These are phyloP conservation scores for Trametes hirsuta DNA, from an alignment of 1,284 basidiomycete species.

Conservation along the genomic window DNA sequence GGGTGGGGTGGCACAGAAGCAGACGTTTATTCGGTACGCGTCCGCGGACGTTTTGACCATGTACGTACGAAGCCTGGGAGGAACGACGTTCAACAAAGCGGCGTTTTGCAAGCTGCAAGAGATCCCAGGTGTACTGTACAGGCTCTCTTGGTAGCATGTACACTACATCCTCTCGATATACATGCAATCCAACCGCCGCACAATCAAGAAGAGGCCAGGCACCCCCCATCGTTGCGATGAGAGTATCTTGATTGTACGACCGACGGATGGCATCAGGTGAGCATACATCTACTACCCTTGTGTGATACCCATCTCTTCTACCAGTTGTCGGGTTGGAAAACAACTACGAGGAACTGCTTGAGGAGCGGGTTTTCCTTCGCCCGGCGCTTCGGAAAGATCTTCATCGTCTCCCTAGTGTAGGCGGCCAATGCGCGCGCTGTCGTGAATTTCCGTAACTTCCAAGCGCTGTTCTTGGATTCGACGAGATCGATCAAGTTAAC, in stretches of 20 bases:
- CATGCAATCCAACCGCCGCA: neutral
- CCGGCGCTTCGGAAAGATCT: slow-evolving; percentile 1
- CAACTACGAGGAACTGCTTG: slow-evolving; percentile 5
- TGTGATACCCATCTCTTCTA: neutral
- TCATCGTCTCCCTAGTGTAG: neutral
- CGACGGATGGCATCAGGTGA: neutral
- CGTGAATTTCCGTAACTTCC: neutral
- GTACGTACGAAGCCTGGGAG: too few species aligned
- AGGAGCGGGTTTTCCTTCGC: slow-evolving; percentile 10
- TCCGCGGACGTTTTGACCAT: too few species aligned
- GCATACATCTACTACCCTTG: neutral
- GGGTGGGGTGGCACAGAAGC: neutral
- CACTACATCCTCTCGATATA: neutral
- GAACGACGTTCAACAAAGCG: too few species aligned
- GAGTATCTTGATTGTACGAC: slow-evolving; percentile 1
- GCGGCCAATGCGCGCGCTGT: neutral
- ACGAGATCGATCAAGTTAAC: slow-evolving; percentile 10
- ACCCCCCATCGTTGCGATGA: neutral
- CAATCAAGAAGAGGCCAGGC: neutral
- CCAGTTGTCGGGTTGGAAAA: neutral
- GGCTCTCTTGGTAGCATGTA: neutral
- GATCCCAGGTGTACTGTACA: too few species aligned
- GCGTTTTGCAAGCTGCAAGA: too few species aligned
- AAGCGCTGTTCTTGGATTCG: neutral
- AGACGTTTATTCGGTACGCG: neutral